Percentiles rank a stretch among this genome's conserved stretches.
phyloP scores from a whole-genome alignment of 1,284 basidiomycete genomes.

The Ceratobasidium theobromae region DNA sequence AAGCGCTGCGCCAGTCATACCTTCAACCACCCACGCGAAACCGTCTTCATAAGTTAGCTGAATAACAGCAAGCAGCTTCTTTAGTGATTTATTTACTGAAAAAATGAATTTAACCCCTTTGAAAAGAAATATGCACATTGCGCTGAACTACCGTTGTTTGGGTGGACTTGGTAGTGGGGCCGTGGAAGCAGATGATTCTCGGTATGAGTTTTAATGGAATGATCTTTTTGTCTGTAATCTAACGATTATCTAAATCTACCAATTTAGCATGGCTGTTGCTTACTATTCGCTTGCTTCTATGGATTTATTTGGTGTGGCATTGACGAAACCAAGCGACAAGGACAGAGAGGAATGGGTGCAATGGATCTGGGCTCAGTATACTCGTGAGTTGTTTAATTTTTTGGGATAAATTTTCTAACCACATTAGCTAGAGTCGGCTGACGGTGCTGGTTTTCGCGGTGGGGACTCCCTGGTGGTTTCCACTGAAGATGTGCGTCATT shows the following conservation, averaged over 20 bases:
- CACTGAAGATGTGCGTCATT: slow-evolving; percentile 32
- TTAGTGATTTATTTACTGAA: too few relatives aligned
- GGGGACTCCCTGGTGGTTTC: slow-evolving; percentile 63
- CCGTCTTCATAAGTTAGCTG: too few relatives aligned
- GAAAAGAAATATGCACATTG: slow-evolving; percentile 11
- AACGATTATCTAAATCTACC: slow-evolving; percentile 26
- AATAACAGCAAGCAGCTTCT: too few relatives aligned
- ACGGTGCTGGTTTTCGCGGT: slow-evolving; percentile 75
- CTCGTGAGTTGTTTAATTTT: slow-evolving; percentile 42
- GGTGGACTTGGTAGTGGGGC: slow-evolving; percentile 57
- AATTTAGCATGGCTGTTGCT: slow-evolving; percentile 68
- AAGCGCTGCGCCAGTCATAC: too few relatives aligned
- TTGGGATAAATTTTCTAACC: slow-evolving; percentile 7
- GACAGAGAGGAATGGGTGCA: slow-evolving; percentile 67
- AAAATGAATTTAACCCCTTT: slow-evolving; percentile 3
- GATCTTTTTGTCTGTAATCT: slow-evolving; percentile 22
- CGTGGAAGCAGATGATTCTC: slow-evolving; percentile 58
- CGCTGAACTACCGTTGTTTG: slow-evolving; percentile 49
- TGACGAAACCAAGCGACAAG: slow-evolving; percentile 50
- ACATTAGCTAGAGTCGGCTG: slow-evolving; percentile 48
- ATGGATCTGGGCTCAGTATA: slow-evolving; percentile 89
- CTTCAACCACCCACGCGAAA: too few relatives aligned
- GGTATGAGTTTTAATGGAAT: slow-evolving; percentile 46
- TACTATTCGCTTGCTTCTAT: slow-evolving; percentile 83
- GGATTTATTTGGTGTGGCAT: slow-evolving; percentile 65